Percentiles rank a stretch among this genome's conserved stretches.
Evolutionary conservation across 768 basidiomycete genomes (phyloP).

Genomic region (Suillus subaureus): DNA sequence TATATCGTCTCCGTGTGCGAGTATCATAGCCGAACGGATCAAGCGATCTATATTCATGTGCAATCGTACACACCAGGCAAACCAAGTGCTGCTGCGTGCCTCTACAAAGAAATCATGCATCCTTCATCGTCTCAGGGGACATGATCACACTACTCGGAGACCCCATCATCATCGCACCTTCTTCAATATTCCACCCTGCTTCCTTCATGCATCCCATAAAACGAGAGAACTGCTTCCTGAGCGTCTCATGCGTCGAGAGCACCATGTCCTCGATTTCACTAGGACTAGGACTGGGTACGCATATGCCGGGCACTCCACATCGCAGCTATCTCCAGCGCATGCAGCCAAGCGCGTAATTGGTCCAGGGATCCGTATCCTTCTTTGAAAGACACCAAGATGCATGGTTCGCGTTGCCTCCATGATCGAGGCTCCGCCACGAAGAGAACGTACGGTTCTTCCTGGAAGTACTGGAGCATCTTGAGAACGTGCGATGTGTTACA

Average conservation of each 20-base stretch:
- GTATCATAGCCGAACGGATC: neutral
- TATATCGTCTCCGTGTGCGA: no score
- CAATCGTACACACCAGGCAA: neutral
- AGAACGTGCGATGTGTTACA: constrained; percentile 19
- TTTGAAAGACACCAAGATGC: constrained; percentile 52
- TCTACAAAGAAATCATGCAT: neutral
- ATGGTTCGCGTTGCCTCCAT: neutral
- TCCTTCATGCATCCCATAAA: constrained; percentile 22
- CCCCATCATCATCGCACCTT: constrained; percentile 35
- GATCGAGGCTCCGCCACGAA: constrained; percentile 40
- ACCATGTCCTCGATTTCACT: constrained; percentile 14
- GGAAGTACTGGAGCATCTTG: constrained; percentile 42
- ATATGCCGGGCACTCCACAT: neutral
- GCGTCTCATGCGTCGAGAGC: constrained; percentile 15
- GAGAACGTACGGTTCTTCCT: constrained; percentile 51
- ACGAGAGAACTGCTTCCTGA: constrained; percentile 16
- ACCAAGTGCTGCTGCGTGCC: neutral
- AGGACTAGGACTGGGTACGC: constrained; percentile 4
- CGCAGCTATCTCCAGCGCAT: constrained; percentile 24
- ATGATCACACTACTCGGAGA: constrained; percentile 27
- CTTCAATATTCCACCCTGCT: constrained; percentile 42
- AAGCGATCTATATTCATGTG: neutral
- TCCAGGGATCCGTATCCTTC: constrained; percentile 49
- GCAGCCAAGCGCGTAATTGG: constrained; percentile 59
- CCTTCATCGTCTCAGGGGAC: neutral